phyloP scores from a whole-genome alignment of 2,329 filamentous ascomycete species.

The Calonectria ilicicola region DNA sequence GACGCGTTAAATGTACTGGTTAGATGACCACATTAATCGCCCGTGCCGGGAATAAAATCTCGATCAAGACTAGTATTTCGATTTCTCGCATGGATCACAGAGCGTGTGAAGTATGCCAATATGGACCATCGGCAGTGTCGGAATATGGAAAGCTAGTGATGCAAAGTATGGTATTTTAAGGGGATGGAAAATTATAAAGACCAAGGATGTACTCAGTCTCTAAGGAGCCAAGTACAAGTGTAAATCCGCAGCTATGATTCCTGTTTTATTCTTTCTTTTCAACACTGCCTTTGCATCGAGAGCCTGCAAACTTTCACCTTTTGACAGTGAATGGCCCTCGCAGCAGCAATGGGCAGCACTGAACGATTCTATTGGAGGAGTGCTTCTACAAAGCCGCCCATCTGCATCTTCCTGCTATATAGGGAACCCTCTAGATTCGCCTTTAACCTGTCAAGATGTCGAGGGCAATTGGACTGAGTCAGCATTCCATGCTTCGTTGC shows the following conservation, averaged over 20 bases:
- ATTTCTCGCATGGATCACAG: neutral
- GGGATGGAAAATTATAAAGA: neutral
- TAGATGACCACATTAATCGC: neutral
- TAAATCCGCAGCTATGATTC: constrained; percentile 1
- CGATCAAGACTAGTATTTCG: neutral
- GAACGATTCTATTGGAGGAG: neutral
- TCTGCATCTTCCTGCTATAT: neutral
- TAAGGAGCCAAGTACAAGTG: neutral
- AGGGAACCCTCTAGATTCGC: neutral
- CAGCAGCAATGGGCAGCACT: neutral
- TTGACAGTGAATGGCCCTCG: neutral
- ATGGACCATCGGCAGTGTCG: neutral
- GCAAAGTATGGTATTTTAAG: neutral
- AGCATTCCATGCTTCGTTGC: neutral
- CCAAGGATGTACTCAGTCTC: neutral
- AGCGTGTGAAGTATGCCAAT: neutral
- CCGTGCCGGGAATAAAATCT: neutral
- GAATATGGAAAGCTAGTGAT: neutral
- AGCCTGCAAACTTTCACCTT: neutral
- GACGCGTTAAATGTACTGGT: neutral
- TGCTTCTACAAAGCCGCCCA: neutral
- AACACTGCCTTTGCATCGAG: neutral
- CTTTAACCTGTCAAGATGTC: neutral
- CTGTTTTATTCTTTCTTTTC: neutral
- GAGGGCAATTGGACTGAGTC: neutral